Base-by-base conservation (phyloP, 768 basidiomycete species). In the Hirschioporus abietinus region DNA sequence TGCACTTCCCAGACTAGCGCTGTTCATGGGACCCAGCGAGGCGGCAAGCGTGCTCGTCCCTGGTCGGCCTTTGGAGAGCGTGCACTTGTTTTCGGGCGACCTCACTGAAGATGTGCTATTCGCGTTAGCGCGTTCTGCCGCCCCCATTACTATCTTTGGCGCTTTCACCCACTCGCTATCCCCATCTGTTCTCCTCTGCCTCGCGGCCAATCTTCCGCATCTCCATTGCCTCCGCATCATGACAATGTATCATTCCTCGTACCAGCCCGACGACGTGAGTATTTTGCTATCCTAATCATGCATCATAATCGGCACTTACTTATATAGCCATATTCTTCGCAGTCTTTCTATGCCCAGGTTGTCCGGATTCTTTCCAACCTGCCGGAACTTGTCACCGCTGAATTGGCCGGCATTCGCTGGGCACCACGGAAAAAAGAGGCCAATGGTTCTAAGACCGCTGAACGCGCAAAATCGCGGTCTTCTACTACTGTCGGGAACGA, bases 331-430 rank as follows among this genome's bases (percentile, higher is more conserved):
- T 35, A 25, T 30, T 52, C 7, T 60, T 17, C 65, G 20, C 72
- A 92, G 88, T 79, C 81, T 23, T 89, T 89, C 72, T 88, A 88
- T 71, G 78, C 85, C 61, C 81, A 87, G 68, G 84, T 89, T 58
- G 83, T 88, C 64, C 76, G 77, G 62, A 78, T 81, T 7, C 80
- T 93, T 68, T 79, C 82, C n/a, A 81, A 82, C 8, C 83, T 92
- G 68, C 77, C 84, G n/a, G 77, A 84, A 65, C 82, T 92, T 36
- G 78, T 82, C 68, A 83, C 84, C 60, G 91, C 91, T 71, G 91
- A 92, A 73, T 83, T 92, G 30, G 88, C 84, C 61, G 91, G 91
- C 35, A 85, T 92, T 77, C 88, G 88, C 69, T 92, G 90, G 89
- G 81, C 83, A 6, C 80, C 82, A n/a, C 79, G 76, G 60, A 79